A percentile compares a stretch with the other conserved stretches of the same genome.
Conservation (phyloP, 208 protist species). For the Trypanosoma conorhini region DNA sequence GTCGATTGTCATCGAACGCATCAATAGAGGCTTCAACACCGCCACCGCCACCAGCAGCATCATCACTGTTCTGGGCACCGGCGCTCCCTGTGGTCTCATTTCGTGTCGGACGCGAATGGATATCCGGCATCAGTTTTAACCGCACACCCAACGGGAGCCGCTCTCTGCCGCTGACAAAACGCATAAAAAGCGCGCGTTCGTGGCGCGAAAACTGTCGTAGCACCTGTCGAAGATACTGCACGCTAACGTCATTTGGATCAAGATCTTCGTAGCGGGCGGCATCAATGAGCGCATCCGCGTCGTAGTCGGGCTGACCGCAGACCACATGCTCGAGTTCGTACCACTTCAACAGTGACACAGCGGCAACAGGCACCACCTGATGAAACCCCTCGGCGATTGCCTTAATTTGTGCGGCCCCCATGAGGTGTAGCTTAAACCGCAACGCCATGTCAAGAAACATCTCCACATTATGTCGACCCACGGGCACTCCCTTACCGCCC, state of each 20-base stretch:
- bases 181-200: constrained; percentile 86
- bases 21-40: constrained; percentile 1
- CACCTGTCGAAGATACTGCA: constrained; percentile 80
- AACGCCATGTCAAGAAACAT: constrained; percentile 65
- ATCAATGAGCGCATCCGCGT: constrained; percentile 85
- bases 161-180: constrained; percentile 92
- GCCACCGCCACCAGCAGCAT: background rate
- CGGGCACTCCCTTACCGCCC: constrained; percentile 40
- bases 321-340: constrained; percentile 91
- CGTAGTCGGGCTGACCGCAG: constrained; percentile 90
- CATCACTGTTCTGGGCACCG: background rate
- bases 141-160: constrained; percentile 74
- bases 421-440: constrained; percentile 52
- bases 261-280: constrained; percentile 81
- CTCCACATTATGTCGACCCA: constrained; percentile 56
- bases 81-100: background rate
- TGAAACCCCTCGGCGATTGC: constrained; percentile 87
- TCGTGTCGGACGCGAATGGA: constrained; percentile 5
- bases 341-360: constrained; percentile 81
- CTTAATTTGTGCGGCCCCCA: constrained; percentile 46
- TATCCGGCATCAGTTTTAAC: constrained; percentile 83
- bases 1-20: constrained; percentile 68
- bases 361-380: constrained; percentile 75
- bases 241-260: constrained; percentile 43
- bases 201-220: constrained; percentile 78